Evolutionary conservation across 2,329 filamentous ascomycete species (phyloP).

Genomic region (Hysterium pulicare): DNA sequence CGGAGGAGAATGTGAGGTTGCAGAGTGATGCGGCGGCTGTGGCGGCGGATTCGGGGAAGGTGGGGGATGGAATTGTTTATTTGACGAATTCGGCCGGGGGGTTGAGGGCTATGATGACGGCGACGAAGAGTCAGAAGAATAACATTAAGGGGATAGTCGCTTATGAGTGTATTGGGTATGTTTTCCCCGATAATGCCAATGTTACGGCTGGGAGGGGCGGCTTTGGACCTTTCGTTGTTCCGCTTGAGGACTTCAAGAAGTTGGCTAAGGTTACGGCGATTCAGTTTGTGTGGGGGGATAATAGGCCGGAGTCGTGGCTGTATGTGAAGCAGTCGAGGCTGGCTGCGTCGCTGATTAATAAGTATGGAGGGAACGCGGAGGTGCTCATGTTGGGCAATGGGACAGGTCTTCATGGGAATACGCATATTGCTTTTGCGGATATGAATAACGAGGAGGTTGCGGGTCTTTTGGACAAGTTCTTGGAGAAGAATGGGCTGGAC

Average conservation of each 20-base stretch:
- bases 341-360: constrained; percentile 19
- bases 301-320: constrained; percentile 16
- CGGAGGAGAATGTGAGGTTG: constrained; percentile 17
- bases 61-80: constrained; percentile 20
- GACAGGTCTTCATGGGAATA: constrained; percentile 20
- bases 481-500: constrained; percentile 18
- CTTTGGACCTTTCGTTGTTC: constrained; percentile 21
- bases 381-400: constrained; percentile 20
- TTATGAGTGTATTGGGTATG: constrained; percentile 25
- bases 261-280: constrained; percentile 15
- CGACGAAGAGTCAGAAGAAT: constrained; percentile 17
- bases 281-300: constrained; percentile 25
- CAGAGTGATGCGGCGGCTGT: constrained; percentile 20
- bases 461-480: constrained; percentile 16
- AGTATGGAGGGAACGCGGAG: constrained; percentile 23
- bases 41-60: constrained; percentile 20
- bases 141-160: constrained; percentile 25
- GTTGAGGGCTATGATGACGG: constrained; percentile 18
- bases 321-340: constrained; percentile 14
- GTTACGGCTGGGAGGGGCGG: constrained; percentile 18
- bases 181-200: constrained; percentile 22
- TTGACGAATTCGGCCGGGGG: constrained; percentile 23
- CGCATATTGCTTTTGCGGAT: constrained; percentile 26
- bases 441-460: constrained; percentile 20
- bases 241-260: constrained; percentile 21